Percentiles rank a stretch among this genome's conserved stretches.
Evolutionary conservation across 306 rosid species (phyloP).

Genomic region (Lagenaria siceraria): DNA sequence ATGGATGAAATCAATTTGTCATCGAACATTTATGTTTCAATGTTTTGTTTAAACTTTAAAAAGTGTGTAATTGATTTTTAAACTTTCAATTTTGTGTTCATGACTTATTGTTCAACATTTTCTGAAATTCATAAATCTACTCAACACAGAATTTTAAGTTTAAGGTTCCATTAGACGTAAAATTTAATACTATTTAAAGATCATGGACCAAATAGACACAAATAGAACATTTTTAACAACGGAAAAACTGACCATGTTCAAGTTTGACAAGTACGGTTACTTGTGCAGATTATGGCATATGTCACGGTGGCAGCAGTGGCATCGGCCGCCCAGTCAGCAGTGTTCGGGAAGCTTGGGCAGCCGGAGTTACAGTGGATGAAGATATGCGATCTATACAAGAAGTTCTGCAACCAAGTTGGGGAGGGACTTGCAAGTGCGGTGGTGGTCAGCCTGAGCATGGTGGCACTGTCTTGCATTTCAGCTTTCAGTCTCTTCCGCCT

Average conservation of each 20-base stretch:
- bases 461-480: conserved; percentile 55
- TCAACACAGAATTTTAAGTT: too few species aligned
- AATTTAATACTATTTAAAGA: too few species aligned
- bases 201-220: too few species aligned
- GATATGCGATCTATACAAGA: conserved; percentile 58
- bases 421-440: conserved; percentile 65
- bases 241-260: neutral
- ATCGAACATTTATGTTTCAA: too few species aligned
- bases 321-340: conserved; percentile 50
- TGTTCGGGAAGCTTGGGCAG: conserved; percentile 65
- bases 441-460: conserved; percentile 47
- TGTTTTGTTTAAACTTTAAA: too few species aligned
- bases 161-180: too few species aligned
- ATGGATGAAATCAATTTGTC: neutral
- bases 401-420: conserved; percentile 78
- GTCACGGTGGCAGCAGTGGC: conserved; percentile 52
- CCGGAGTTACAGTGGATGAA: conserved; percentile 76
- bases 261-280: neutral
- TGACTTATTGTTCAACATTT: neutral
- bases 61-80: neutral
- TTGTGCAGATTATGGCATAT: conserved; percentile 63
- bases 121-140: too few species aligned
- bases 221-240: too few species aligned
- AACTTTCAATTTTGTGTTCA: neutral
- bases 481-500: conserved; percentile 81